These are phyloP conservation scores for Dillenia suffruticosa DNA, from an alignment of 164 flowering plant species.

Conservation along the genomic window DNA sequence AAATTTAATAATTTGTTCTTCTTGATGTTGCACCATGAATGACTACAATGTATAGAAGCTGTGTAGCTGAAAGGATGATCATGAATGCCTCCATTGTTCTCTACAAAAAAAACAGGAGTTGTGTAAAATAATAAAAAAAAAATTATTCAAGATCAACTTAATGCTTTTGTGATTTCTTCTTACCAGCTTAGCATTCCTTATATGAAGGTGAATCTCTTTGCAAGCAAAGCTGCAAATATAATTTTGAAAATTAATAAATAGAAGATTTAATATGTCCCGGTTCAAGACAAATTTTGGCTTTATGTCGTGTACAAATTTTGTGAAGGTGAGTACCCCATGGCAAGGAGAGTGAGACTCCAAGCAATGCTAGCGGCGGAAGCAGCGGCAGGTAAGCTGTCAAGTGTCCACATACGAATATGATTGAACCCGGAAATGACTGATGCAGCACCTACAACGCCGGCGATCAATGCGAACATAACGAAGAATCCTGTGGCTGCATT, in stretches of 20 bases:
- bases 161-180: conserved; percentile 8
- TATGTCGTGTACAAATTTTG: neutral
- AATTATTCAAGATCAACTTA: neutral
- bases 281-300: neutral
- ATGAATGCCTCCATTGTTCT: conserved; percentile 70
- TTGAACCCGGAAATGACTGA: conserved; percentile 41
- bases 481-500: conserved; percentile 73
- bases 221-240: conserved; percentile 49
- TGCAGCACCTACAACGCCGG: conserved; percentile 61
- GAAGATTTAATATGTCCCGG: neutral
- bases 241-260: neutral
- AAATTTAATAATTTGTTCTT: conserved; percentile 8
- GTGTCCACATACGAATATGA: conserved; percentile 41
- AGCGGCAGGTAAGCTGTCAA: conserved; percentile 46
- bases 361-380: conserved; percentile 48
- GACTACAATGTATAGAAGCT: conserved; percentile 45
- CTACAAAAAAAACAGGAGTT: conserved; percentile 21
- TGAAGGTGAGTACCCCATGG: conserved; percentile 49
- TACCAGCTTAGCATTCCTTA: conserved; percentile 55
- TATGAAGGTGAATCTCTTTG: conserved; percentile 49
- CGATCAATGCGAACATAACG: conserved; percentile 46
- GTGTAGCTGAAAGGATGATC: conserved; percentile 54
- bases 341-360: conserved; percentile 61
- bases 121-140: neutral
- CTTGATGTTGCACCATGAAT: conserved; percentile 26